Base-by-base conservation (phyloP, 176 grass and related monocot species). In the Pontederia paniculata region DNA sequence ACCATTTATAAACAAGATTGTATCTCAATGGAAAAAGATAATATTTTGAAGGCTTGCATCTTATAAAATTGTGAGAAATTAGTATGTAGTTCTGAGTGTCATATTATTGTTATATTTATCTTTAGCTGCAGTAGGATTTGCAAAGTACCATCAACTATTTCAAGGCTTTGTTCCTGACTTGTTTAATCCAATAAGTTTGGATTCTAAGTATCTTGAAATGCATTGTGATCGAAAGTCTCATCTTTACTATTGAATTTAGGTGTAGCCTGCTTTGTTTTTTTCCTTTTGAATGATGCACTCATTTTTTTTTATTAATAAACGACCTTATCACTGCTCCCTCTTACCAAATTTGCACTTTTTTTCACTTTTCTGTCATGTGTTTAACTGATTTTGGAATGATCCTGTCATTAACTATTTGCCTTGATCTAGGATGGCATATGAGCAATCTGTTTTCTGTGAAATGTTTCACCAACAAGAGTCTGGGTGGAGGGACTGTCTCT, bases 401-500 rank as follows among this genome's bases (percentile, higher is more conserved):
- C 46, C 13, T 44, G 19, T 74, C 66, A 20, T 21, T 44, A 59
- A 15, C 23, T 42, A 31, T 68, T 65, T 10, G 79, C 17, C 9
- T 74, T 14, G 14, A 46, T 73, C 19, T 77, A 99, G 87, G 62
- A 84, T 83, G 80, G 83, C 87, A 21, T 93, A 83, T 50, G 87
- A 99, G 44, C 94, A 99, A 58, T 71, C 82, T 57, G 51, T 84
- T 12, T 99, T 93, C 50, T 99, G 94, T 68, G 75, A 99, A 72
- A 85, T 99, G 70, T 99, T 93, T 77, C 94, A 99, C 66, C 87
- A 85, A 63, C 93, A 85, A 68, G 94, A 99, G 67, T 99, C 94
- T 17, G 94, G 94, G 48, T 99, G 94, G 94, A 93, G 94, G 67
- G 87, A 99, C 50, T 99, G 94, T 73, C 79, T 78, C 22, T 99